phyloP scores from a whole-genome alignment of 768 basidiomycete genomes.

The Tephrocybe sp. region DNA sequence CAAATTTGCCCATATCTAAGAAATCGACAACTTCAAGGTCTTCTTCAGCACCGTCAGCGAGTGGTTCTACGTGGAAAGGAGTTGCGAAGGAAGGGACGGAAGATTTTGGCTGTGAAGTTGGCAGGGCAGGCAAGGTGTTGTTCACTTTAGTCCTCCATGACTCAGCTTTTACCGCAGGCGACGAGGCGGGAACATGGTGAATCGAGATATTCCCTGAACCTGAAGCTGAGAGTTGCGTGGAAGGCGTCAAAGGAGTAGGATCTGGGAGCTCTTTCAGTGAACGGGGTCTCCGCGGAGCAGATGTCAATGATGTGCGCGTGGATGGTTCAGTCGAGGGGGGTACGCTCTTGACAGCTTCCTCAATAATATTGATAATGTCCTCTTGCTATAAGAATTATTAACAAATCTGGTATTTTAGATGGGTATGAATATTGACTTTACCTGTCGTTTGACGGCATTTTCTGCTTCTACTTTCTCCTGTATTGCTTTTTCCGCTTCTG shows the following conservation, averaged over 20 bases:
- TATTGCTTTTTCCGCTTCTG: conserved; percentile 36
- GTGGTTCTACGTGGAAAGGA: conserved; percentile 38
- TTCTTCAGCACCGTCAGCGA: conserved; percentile 52
- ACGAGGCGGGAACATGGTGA: conserved; percentile 14
- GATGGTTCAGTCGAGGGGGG: conserved; percentile 5
- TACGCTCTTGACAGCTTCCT: conserved; percentile 41
- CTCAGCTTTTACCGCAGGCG: conserved; percentile 42
- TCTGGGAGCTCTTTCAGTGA: conserved; percentile 30
- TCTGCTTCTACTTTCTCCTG: conserved; percentile 19
- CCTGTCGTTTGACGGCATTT: conserved; percentile 17
- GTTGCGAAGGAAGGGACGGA: conserved; percentile 30
- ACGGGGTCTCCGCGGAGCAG: conserved; percentile 28
- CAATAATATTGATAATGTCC: conserved; percentile 43
- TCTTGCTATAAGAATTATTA: conserved; percentile 25
- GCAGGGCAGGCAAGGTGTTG: neutral
- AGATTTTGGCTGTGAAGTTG: conserved; percentile 11
- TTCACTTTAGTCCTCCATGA: conserved; percentile 63
- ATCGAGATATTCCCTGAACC: conserved; percentile 9
- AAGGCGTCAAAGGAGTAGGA: conserved; percentile 27
- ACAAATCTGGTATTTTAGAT: conserved; percentile 1
- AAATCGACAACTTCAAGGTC: conserved; percentile 83
- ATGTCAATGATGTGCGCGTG: neutral
- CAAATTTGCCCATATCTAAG: conserved; percentile 70
- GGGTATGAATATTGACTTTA: neutral
- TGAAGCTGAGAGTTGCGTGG: conserved; percentile 17